phyloP scores from a whole-genome alignment of 2,329 filamentous ascomycete genomes.

The Colletotrichum australisinense region DNA sequence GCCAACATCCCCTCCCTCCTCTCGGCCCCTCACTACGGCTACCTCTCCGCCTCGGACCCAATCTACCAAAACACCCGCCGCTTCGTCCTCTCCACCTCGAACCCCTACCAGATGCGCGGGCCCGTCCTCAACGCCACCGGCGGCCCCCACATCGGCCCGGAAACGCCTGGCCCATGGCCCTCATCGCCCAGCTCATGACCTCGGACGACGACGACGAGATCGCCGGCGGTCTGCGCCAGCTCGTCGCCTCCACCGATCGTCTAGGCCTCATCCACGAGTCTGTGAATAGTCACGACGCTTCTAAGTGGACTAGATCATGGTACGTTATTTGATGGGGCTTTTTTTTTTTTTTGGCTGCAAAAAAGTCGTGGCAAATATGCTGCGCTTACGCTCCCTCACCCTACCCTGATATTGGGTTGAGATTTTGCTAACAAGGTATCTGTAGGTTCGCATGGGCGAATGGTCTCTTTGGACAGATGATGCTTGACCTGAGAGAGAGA shows the following conservation, averaged over 20 bases:
- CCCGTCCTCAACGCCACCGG: slow-evolving; percentile 63
- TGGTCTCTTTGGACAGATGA: slow-evolving; percentile 86
- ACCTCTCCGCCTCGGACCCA: slow-evolving; percentile 65
- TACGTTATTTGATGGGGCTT: slow-evolving; percentile 38
- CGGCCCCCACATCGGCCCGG: slow-evolving; percentile 67
- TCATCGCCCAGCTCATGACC: slow-evolving; percentile 84
- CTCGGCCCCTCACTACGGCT: slow-evolving; percentile 70
- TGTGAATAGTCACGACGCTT: slow-evolving; percentile 72
- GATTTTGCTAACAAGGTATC: not conserved
- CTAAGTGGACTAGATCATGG: slow-evolving; percentile 57
- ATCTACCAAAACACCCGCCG: slow-evolving; percentile 80
- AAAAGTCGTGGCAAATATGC: not conserved
- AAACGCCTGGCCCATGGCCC: slow-evolving; percentile 89
- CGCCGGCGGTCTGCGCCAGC: slow-evolving; percentile 66
- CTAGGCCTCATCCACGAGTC: slow-evolving; percentile 86
- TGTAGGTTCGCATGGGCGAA: slow-evolving; percentile 91
- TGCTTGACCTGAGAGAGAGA: slow-evolving; percentile 78
- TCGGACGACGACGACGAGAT: slow-evolving; percentile 82
- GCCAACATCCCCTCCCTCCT: slow-evolving; percentile 73
- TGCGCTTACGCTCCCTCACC: not conserved
- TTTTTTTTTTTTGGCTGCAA: not conserved
- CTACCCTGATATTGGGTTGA: not conserved
- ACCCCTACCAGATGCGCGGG: slow-evolving; percentile 76
- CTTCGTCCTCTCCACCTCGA: slow-evolving; percentile 77
- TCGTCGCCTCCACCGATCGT: slow-evolving; percentile 77